A percentile compares a stretch with the other conserved stretches of the same genome.
phyloP scores from a whole-genome alignment of 139 green algal species.

The Diplosphaera chodatii region DNA sequence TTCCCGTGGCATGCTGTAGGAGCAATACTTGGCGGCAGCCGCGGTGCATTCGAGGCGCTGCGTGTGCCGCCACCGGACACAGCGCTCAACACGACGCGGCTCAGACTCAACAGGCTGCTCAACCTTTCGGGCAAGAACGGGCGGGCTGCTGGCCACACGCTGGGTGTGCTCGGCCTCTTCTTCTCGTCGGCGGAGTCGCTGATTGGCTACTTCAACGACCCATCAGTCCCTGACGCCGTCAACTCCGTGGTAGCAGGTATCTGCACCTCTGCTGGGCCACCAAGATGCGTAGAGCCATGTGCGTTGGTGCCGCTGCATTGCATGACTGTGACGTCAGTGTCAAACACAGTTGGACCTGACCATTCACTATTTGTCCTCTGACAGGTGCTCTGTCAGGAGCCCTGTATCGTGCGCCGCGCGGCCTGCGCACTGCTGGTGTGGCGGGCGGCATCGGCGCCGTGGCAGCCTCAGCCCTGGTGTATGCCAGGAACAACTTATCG shows the following conservation, averaged over 20 bases:
- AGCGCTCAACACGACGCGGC: constrained; percentile 16
- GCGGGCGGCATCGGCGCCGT: constrained; percentile 54
- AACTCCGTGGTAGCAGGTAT: constrained; percentile 60
- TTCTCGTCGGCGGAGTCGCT: constrained; percentile 62
- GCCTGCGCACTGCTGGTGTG: constrained; percentile 56
- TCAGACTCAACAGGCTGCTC: constrained; percentile 67
- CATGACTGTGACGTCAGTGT: too few species aligned
- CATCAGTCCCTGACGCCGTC: constrained; percentile 41
- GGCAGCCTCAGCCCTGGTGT: constrained; percentile 42
- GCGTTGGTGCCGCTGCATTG: too few species aligned
- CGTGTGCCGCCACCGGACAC: constrained; percentile 12
- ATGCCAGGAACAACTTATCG: constrained; percentile 24
- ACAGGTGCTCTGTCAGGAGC: constrained; percentile 58
- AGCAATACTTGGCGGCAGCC: constrained; percentile 35
- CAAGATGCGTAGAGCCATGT: too few species aligned
- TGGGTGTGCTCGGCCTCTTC: constrained; percentile 72
- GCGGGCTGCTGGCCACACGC: constrained; percentile 51
- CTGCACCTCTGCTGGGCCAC: too few species aligned
- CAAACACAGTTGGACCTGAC: too few species aligned
- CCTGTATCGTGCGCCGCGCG: constrained; percentile 63
- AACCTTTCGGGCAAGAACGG: constrained; percentile 60
- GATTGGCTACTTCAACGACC: constrained; percentile 48
- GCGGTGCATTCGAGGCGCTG: constrained; percentile 26
- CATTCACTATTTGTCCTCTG: too few species aligned
- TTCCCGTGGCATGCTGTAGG: constrained; percentile 19